Percentiles rank a stretch among this genome's conserved stretches.
phyloP scores from a whole-genome alignment of 1,139 yeast genomes.

The Wickerhamomyces sp. region DNA sequence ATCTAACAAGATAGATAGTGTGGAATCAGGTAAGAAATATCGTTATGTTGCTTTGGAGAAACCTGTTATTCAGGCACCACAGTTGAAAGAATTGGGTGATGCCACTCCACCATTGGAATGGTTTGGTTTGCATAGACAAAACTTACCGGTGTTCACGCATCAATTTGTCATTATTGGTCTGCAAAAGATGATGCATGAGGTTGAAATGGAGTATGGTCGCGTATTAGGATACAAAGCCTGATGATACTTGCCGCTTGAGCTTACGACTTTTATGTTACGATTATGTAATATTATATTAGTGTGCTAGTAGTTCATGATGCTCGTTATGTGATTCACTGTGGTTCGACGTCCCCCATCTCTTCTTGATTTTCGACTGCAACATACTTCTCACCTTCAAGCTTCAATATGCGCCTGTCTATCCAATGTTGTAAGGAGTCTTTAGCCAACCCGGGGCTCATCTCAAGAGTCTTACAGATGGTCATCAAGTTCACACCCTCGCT shows the following conservation, averaged over 20 bases:
- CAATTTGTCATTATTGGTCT: conserved; percentile 68
- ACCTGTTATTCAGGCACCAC: conserved; percentile 86
- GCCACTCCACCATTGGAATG: conserved; percentile 98
- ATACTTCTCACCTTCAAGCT: conserved; percentile 14
- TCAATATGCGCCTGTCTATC: conserved; percentile 47
- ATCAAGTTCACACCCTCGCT: conserved; percentile 26
- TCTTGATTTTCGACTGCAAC: not conserved
- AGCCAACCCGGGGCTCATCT: conserved; percentile 24
- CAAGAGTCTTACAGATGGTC: conserved; percentile 26
- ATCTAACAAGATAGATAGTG: conserved; percentile 58
- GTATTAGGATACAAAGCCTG: conserved; percentile 30
- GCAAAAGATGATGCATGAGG: conserved; percentile 66
- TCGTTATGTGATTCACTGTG: not conserved
- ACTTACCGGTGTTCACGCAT: conserved; percentile 83
- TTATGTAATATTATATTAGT: too few species aligned
- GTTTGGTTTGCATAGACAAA: conserved; percentile 88
- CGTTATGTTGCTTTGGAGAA: conserved; percentile 62
- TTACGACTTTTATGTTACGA: too few species aligned
- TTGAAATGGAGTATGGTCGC: conserved; percentile 37
- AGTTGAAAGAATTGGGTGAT: conserved; percentile 83
- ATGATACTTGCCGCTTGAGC: not conserved
- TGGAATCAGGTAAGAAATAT: conserved; percentile 55
- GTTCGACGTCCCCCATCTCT: not conserved
- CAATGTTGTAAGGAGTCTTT: conserved; percentile 46
- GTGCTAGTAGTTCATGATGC: too few species aligned